These are phyloP conservation scores for Immersiella caudata DNA, from an alignment of 495 filamentous ascomycete species.

Conservation along the genomic window DNA sequence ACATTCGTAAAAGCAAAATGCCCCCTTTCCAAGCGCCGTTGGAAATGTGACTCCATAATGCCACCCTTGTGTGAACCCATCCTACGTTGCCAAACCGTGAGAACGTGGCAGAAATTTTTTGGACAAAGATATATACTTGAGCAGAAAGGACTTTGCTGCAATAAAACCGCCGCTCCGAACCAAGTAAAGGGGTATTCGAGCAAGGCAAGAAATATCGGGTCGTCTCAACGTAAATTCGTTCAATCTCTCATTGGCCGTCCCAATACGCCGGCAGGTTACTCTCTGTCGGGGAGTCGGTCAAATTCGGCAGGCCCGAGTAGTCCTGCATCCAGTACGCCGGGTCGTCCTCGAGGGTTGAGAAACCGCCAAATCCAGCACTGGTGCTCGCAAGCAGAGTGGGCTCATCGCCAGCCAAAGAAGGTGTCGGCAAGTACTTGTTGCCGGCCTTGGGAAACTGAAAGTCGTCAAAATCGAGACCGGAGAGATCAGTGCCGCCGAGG, in stretches of 20 bases:
- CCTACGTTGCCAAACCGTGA: constrained; percentile 11
- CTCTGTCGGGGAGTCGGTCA: constrained; percentile 39
- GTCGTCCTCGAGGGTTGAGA: constrained; percentile 38
- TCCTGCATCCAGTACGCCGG: constrained; percentile 38
- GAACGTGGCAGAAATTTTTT: constrained; percentile 17
- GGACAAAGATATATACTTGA: constrained; percentile 25
- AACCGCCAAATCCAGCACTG: constrained; percentile 26
- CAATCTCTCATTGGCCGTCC: constrained; percentile 34
- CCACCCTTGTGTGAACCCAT: constrained; percentile 4
- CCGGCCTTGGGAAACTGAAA: constrained; percentile 52
- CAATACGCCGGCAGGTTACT: constrained; percentile 34
- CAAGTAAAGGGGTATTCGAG: constrained; percentile 25
- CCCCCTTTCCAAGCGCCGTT: constrained; percentile 18
- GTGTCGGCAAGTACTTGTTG: constrained; percentile 45
- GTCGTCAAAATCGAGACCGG: constrained; percentile 64
- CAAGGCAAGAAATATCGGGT: constrained; percentile 28
- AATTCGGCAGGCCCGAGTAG: constrained; percentile 26
- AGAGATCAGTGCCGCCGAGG: constrained; percentile 56
- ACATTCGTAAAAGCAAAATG: constrained; percentile 21
- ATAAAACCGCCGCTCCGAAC: constrained; percentile 19
- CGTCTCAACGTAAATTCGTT: constrained; percentile 26
- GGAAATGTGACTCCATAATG: constrained; percentile 22
- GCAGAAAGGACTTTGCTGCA: constrained; percentile 16
- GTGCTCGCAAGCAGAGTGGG: constrained; percentile 32
- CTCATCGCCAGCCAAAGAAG: constrained; percentile 41